Evolutionary conservation across 495 filamentous ascomycete species (phyloP).

Genomic region (Neurospora sp.): DNA sequence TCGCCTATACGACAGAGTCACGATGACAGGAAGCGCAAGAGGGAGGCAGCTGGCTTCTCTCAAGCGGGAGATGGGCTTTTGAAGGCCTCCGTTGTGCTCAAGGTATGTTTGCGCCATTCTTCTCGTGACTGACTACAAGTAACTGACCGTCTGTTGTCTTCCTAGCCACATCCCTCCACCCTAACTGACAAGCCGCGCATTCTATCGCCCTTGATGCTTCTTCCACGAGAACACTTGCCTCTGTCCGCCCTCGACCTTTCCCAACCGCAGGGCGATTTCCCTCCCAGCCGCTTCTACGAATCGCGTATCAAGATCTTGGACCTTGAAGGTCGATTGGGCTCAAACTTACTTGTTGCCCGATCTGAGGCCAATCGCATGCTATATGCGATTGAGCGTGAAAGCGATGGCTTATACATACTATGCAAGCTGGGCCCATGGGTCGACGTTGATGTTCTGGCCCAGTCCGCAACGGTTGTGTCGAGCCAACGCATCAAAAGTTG

Average conservation of each 20-base stretch:
- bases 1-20: background rate
- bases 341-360: slow-evolving; percentile 56
- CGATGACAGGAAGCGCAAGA: slow-evolving; percentile 19
- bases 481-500: slow-evolving; percentile 11
- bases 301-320: slow-evolving; percentile 54
- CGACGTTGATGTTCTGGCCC: slow-evolving; percentile 37
- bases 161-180: slow-evolving; percentile 48
- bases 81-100: slow-evolving; percentile 36
- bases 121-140: background rate
- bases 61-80: slow-evolving; percentile 35
- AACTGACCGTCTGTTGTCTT: slow-evolving; percentile 9
- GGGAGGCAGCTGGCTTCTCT: slow-evolving; percentile 14
- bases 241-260: slow-evolving; percentile 51
- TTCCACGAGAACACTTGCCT: slow-evolving; percentile 51
- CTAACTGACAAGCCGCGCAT: slow-evolving; percentile 47
- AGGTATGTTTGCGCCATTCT: slow-evolving; percentile 20
- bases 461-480: slow-evolving; percentile 31
- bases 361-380: slow-evolving; percentile 46
- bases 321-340: slow-evolving; percentile 41
- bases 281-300: slow-evolving; percentile 45
- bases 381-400: slow-evolving; percentile 66
- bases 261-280: slow-evolving; percentile 38
- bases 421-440: slow-evolving; percentile 62
- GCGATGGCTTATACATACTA: slow-evolving; percentile 54
- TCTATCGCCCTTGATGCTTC: slow-evolving; percentile 48